Evolutionary conservation across 2,329 filamentous ascomycete genomes (phyloP), one percentile per base, ranked within the genome.

Genomic region (Aspergillus clavatus): DNA sequence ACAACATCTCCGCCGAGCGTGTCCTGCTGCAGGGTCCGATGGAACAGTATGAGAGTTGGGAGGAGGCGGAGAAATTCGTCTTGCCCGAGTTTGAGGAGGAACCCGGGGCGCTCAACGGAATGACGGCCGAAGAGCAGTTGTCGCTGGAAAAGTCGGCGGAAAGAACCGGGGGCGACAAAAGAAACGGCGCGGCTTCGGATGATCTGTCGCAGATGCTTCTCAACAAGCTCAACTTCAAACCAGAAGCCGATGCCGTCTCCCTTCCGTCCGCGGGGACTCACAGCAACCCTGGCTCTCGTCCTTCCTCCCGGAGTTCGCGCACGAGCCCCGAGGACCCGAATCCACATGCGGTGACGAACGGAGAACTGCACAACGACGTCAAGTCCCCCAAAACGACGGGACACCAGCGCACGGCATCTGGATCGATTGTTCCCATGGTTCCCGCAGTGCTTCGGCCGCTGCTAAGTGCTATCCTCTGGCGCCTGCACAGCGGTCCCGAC

Each of bases 21-120:
- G 63, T 76, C 21, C 57, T 65, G 27, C 63, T 77, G 7, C 73
- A 76, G 56, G 72, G 70, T 2, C 72, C 73, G n/a, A 70, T 69
- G 58, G 73, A 76, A 50, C 69, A 73, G 48, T 77, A 72, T 45
- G 63, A 69, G 23, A 68, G 56, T 35, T 77, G 72, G 72, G 57
- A 62, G 23, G 67, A 73, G 38, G 71, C 71, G 8, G 71, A 74
- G 60, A 66, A 68, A 55, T 73, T 65, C 56, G 66, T 72, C 51
- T 52, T 71, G 14, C 67, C 67, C 26, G 70, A 72, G 51, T 72
- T 71, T 43, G 68, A 70, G 44, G 66, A 71, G 44, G 67, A 70
- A 11, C 58, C 52, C 18, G 65, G 67, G 42, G 56, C 50, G 23
- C 39, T 51, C 12, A 40, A 59, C 10, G 52, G 35, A 12, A 46